Conservation (phyloP, 139 green algal genomes). For the Klebsormidium nitens region DNA sequence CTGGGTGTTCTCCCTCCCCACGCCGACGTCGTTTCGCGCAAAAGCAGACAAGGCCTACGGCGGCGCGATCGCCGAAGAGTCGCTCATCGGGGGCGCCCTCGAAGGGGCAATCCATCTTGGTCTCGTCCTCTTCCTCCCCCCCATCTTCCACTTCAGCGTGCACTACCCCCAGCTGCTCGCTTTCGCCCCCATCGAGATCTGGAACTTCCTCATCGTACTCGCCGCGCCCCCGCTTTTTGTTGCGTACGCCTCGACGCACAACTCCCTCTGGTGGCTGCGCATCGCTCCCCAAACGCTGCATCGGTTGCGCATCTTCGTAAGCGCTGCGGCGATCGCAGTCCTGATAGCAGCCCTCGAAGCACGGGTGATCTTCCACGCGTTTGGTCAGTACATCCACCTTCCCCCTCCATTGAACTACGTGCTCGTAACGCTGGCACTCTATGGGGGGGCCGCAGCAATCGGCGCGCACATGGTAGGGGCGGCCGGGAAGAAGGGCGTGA, state of each 20-base stretch:
- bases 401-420: constrained; percentile 81
- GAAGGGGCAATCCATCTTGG: constrained; percentile 53
- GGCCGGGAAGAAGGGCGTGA: not conserved
- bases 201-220: constrained; percentile 10
- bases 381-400: constrained; percentile 86
- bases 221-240: constrained; percentile 22
- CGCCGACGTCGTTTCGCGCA: constrained; percentile 67
- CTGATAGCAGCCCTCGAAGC: constrained; percentile 67
- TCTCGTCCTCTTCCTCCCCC: constrained; percentile 53
- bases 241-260: constrained; percentile 32
- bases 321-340: constrained; percentile 49
- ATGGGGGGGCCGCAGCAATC: constrained; percentile 52
- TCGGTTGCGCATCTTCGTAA: constrained; percentile 19
- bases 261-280: constrained; percentile 78
- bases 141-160: constrained; percentile 53
- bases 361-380: constrained; percentile 81
- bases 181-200: too few relatives aligned
- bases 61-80: not conserved
- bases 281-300: not conserved
- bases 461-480: constrained; percentile 53
- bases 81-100: constrained; percentile 20
- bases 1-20: constrained; percentile 62
- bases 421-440: constrained; percentile 68
- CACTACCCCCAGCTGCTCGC: constrained; percentile 41
- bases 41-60: constrained; percentile 6